Percentiles rank a stretch among this genome's conserved stretches.
Conservation (phyloP, 2,329 filamentous ascomycete genomes). For the Pseudodiploospora longispora region DNA sequence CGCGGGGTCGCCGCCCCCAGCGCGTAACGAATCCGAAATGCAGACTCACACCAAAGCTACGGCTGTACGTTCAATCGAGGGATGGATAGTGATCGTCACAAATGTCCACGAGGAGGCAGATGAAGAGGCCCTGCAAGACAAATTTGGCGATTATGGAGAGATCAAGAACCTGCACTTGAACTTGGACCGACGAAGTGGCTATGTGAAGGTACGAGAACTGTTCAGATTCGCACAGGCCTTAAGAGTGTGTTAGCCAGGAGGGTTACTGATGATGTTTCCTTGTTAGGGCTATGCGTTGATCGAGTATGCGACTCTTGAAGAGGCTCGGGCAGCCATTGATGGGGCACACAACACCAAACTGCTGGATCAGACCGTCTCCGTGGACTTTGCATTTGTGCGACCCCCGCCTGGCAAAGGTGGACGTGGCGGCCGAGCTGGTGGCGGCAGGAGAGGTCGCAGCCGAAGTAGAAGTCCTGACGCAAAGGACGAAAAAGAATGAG, state of each 20-base stretch:
- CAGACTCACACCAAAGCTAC: constrained; percentile 66
- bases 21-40: constrained; percentile 53
- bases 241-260: neutral
- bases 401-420: constrained; percentile 54
- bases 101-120: constrained; percentile 84
- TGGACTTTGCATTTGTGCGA: constrained; percentile 80
- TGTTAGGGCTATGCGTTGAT: constrained; percentile 73
- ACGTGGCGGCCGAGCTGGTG: constrained; percentile 28
- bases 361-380: constrained; percentile 70
- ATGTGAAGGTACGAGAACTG: constrained; percentile 60
- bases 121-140: constrained; percentile 73
- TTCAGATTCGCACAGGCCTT: no score
- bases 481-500: constrained; percentile 17
- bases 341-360: constrained; percentile 70
- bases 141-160: constrained; percentile 77
- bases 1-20: constrained; percentile 27
- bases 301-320: constrained; percentile 71
- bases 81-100: constrained; percentile 81
- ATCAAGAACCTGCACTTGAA: constrained; percentile 84
- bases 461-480: constrained; percentile 41
- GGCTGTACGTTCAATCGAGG: constrained; percentile 78
- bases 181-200: constrained; percentile 72
- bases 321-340: constrained; percentile 75
- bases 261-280: neutral
- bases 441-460: constrained; percentile 36